Percentiles rank a stretch among this genome's conserved stretches.
phyloP scores from a whole-genome alignment of 2,329 filamentous ascomycete species.

The Colletotrichum theobromicola region DNA sequence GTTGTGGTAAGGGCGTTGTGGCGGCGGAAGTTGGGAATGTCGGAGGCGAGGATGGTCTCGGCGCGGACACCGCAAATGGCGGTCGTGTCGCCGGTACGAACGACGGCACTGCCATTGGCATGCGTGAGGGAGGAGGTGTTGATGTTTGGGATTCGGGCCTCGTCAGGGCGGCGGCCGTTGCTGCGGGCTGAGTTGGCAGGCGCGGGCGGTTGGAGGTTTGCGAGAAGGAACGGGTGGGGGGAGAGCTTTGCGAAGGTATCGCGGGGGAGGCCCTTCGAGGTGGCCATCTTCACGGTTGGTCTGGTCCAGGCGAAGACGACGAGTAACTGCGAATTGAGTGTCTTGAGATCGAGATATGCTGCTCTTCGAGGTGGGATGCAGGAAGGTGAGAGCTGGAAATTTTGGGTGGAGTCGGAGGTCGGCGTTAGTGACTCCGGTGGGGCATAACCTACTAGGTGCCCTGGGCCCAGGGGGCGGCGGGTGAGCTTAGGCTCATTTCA shows the following conservation, averaged over 20 bases:
- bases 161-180: conserved; percentile 76
- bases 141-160: conserved; percentile 75
- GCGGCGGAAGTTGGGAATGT: conserved; percentile 72
- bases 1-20: conserved; percentile 31
- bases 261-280: conserved; percentile 53
- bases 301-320: not conserved
- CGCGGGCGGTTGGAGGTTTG: conserved; percentile 73
- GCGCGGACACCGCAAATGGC: conserved; percentile 93
- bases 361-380: not conserved
- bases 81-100: conserved; percentile 87
- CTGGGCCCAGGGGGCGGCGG: not conserved
- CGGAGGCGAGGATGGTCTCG: conserved; percentile 78
- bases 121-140: conserved; percentile 88
- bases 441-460: not conserved
- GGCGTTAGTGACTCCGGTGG: conserved; percentile 14
- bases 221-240: conserved; percentile 86
- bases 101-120: conserved; percentile 86
- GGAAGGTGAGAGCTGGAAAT: conserved; percentile 10
- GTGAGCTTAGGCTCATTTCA: not conserved
- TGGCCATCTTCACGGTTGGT: conserved; percentile 30
- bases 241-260: conserved; percentile 88
- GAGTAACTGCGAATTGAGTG: not conserved
- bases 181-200: conserved; percentile 66
- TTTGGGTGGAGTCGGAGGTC: conserved; percentile 17
- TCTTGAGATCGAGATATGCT: not conserved